Base-by-base conservation (phyloP, 2,329 filamentous ascomycete genomes). In the Neocucurbitaria cava region DNA sequence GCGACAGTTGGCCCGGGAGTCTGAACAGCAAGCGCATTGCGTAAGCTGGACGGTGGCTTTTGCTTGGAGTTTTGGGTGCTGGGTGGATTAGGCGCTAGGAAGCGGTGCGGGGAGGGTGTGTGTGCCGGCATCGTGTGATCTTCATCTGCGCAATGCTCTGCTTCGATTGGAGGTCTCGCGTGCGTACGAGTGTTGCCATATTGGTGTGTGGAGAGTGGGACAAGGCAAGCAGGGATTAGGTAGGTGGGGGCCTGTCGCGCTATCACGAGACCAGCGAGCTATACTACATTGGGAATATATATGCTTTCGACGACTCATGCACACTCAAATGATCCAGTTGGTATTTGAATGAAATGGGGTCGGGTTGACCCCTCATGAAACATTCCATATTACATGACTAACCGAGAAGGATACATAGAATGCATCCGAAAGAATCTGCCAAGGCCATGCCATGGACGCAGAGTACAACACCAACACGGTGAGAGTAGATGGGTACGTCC, bases 101-200 rank as follows among this genome's bases (percentile, higher is more conserved):
- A 74, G 58, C 72, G 69, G 61, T 72, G 70, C 49, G 71, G 70
- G 52, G 70, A 73, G 49, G 70, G 71, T 10, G 65, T 68, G 31
- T 70, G 54, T 18, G 57, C 49, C 8, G 70, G 63, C 70, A 73
- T 73, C 20, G 33, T 55, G 33, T 28, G 39, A 17, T 24, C 35
- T 23, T 43, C 56, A 59, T 61, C 47, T 54, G 53, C 30, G 13
- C n/a, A 13, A 35, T 30, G 18, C 40, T 21, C 24, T 31, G 17
- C 11, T n/a, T 15, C 5, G 20, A 23, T 5, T 23, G 9, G 8
- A 17, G n/a, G 11, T 13, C 13, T 24, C 4, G 38, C 28, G 36
- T 33, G 41, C 15, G 49, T 24, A 8, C n/a, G 24, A 24, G 23
- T 15, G 26, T 33, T 36, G 31, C 41, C 41, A 56, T 53, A 20